Evolutionary conservation across 2,329 filamentous ascomycete species (phyloP).

Genomic region (Stenocarpella maydis): DNA sequence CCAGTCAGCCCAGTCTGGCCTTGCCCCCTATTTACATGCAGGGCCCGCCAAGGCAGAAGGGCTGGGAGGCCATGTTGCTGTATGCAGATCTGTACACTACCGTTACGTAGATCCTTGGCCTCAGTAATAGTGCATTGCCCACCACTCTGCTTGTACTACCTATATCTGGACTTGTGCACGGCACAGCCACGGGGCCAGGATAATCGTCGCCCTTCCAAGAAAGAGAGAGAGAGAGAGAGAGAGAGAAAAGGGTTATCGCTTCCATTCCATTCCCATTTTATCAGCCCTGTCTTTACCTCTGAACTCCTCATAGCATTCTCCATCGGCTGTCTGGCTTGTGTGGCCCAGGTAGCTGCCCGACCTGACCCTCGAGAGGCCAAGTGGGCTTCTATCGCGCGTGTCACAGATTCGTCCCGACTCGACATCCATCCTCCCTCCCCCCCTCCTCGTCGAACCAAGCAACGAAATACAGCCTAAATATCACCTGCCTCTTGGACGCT

Average conservation of each 20-base stretch:
- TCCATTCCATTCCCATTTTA: background rate
- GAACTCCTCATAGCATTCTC: background rate
- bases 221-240: too few relatives aligned
- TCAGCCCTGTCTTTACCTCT: background rate
- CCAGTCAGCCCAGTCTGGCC: background rate
- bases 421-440: background rate
- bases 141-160: too few relatives aligned
- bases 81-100: slow-evolving; percentile 19
- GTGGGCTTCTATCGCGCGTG: background rate
- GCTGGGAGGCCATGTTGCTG: background rate
- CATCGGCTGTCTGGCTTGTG: background rate
- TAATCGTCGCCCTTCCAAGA: background rate
- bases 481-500: background rate
- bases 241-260: background rate
- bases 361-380: slow-evolving; percentile 13
- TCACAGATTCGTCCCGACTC: slow-evolving; percentile 18
- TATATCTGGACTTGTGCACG: too few relatives aligned
- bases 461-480: background rate
- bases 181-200: background rate
- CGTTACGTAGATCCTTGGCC: slow-evolving; percentile 16
- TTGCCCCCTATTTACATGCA: slow-evolving; percentile 2
- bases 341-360: background rate
- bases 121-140: slow-evolving; percentile 15
- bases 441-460: background rate
- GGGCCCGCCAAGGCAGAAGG: background rate